Evolutionary conservation across 352 stramenopile genomes (phyloP).

Genomic region (Phytopythium kandeliae): DNA sequence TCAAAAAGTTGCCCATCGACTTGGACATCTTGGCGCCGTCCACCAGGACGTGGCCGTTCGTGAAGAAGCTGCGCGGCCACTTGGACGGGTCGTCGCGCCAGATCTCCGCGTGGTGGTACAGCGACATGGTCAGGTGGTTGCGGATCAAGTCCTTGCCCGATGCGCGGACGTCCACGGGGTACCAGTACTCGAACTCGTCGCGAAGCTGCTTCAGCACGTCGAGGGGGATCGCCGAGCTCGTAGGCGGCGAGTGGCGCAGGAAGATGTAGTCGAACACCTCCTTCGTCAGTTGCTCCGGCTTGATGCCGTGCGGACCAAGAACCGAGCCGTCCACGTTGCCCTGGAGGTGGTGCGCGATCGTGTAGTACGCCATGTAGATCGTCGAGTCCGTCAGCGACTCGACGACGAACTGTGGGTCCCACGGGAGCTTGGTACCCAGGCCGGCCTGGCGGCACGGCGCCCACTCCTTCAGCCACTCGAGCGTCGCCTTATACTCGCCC

Average conservation of each 20-base stretch:
- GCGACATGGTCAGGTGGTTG: conserved; percentile 99
- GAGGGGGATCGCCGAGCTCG: conserved; percentile 82
- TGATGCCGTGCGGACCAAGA: conserved; percentile 83
- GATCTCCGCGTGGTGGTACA: conserved; percentile 99
- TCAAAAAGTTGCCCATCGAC: conserved; percentile 99
- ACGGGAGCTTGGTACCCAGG: conserved; percentile 95
- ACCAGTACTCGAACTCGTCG: conserved; percentile 99
- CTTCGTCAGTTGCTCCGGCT: conserved; percentile 88
- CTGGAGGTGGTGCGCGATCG: conserved; percentile 98
- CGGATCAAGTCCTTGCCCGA: conserved; percentile 96
- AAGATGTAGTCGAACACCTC: conserved; percentile 99
- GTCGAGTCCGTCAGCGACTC: conserved; percentile 99
- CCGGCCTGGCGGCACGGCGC: conserved; percentile 98
- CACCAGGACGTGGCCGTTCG: conserved; percentile 96
- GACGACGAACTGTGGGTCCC: conserved; percentile 98
- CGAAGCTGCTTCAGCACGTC: conserved; percentile 93
- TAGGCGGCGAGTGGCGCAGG: conserved; percentile 83
- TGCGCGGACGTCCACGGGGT: conserved; percentile 98
- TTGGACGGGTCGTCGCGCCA: conserved; percentile 97
- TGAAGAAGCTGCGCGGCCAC: conserved; percentile 98
- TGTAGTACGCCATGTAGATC: conserved; percentile 99
- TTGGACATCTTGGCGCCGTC: conserved; percentile 99
- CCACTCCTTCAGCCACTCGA: conserved; percentile 99
- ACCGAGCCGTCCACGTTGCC: conserved; percentile 92
- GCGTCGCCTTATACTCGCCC: conserved; percentile 95